Percentiles rank a stretch among this genome's conserved stretches.
Evolutionary conservation across 73 alveolate species (phyloP).

Genomic region (Paramecium caudatum): DNA sequence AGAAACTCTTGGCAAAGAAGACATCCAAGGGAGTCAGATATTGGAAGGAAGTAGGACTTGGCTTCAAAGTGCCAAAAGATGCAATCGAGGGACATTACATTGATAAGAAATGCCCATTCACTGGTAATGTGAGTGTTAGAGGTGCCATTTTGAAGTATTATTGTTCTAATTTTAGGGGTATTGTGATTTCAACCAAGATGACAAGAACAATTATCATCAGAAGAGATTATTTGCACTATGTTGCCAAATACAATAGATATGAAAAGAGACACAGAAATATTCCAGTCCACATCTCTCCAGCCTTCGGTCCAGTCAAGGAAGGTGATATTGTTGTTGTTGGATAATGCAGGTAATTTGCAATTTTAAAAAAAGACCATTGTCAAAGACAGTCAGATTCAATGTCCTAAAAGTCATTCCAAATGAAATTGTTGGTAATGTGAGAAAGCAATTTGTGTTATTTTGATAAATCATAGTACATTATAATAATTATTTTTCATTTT

Average conservation of each 20-base stretch:
- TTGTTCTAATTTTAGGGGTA: slow-evolving; percentile 84
- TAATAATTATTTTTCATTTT: neutral
- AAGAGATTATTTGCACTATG: slow-evolving; percentile 99
- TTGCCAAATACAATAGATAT: slow-evolving; percentile 95
- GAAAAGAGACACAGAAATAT: slow-evolving; percentile 98
- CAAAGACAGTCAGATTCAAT: slow-evolving; percentile 99
- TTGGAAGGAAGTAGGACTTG: slow-evolving; percentile 98
- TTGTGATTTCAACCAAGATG: slow-evolving; percentile 98
- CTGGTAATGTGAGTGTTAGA: slow-evolving; percentile 94
- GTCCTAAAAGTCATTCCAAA: slow-evolving; percentile 95
- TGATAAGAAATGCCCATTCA: slow-evolving; percentile 99
- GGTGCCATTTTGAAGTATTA: slow-evolving; percentile 92
- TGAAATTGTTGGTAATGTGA: slow-evolving; percentile 95
- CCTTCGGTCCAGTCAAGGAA: slow-evolving; percentile 92
- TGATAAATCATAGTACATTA: slow-evolving; percentile 34
- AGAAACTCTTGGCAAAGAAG: slow-evolving; percentile 89
- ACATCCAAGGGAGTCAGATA: slow-evolving; percentile 94
- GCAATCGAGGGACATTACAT: slow-evolving; percentile 95
- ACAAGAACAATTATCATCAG: slow-evolving; percentile 98
- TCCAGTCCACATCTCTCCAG: slow-evolving; percentile 94
- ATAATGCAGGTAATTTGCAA: slow-evolving; percentile 92
- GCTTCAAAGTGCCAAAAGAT: slow-evolving; percentile 96
- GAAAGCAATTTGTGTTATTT: slow-evolving; percentile 95
- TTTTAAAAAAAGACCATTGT: slow-evolving; percentile 89
- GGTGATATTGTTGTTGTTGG: slow-evolving; percentile 99